Percentiles rank a stretch among this genome's conserved stretches.
These are phyloP conservation scores for Podaxis rugospora DNA, from an alignment of 768 basidiomycete species.

Conservation along the genomic window DNA sequence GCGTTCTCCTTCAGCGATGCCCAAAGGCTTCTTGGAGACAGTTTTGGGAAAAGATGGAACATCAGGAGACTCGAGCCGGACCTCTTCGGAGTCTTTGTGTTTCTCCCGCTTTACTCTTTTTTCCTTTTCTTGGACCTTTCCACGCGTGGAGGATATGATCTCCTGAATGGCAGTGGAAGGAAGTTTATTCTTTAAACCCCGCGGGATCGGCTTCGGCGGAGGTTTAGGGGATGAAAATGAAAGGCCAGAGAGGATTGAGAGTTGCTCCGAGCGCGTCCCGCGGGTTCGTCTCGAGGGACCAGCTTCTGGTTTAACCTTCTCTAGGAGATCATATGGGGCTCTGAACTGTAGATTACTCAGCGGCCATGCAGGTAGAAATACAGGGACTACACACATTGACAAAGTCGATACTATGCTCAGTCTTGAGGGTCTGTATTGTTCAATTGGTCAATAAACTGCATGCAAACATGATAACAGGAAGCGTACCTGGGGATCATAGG, in stretches of 20 bases:
- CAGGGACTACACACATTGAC: conserved; percentile 48
- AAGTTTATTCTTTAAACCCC: neutral
- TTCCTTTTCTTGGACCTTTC: conserved; percentile 14
- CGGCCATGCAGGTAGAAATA: conserved; percentile 9
- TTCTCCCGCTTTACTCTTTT: neutral
- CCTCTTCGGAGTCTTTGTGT: conserved; percentile 7
- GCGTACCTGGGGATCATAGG: conserved; percentile 71
- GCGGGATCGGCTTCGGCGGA: conserved; percentile 12
- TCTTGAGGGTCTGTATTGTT: conserved; percentile 56
- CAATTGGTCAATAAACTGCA: conserved; percentile 7
- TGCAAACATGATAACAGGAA: neutral
- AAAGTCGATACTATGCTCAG: conserved; percentile 69
- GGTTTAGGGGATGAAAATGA: conserved; percentile 15
- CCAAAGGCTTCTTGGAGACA: conserved; percentile 2
- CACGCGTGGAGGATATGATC: conserved; percentile 5
- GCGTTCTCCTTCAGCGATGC: neutral
- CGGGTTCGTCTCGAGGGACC: conserved; percentile 59
- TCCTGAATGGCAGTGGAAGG: neutral
- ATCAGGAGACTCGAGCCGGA: neutral
- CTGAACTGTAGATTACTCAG: conserved; percentile 45
- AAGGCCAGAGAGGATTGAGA: conserved; percentile 22
- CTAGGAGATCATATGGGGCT: conserved; percentile 55
- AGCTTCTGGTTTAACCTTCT: conserved; percentile 35
- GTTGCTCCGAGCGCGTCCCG: conserved; percentile 42
- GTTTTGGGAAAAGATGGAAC: neutral